Evolutionary conservation across 2,329 filamentous ascomycete genomes (phyloP), one percentile per base, ranked within the genome.

Genomic region (Talaromyces rugulosus): DNA sequence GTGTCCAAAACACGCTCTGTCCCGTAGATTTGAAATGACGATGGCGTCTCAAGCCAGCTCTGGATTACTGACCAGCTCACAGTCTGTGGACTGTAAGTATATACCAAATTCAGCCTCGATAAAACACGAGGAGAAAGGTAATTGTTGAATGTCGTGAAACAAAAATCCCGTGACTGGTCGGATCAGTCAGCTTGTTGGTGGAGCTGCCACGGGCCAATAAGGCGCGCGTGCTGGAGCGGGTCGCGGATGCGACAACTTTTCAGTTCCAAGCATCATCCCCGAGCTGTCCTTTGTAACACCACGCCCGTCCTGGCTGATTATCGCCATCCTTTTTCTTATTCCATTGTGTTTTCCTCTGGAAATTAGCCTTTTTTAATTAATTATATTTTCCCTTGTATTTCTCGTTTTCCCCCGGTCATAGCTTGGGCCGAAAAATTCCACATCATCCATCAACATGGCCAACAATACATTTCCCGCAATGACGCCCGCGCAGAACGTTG

Each of bases 401-500:
- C 18, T 31, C 18, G 23, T 28, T 53, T 31, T 53, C 7, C 50
- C 27, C 31, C 50, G 50, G 27, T 53, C 50, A 27, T 47, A 30
- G 28, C 50, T 53, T 53, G 27, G 30, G 30, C 50, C 30, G 14
- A 16, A 31, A 53, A 53, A n/a, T 30, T 53, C 31, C 50, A 53
- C 30, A 53, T 52, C 50, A 53, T 55, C 30, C 31, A 56, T 27
- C n/a, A 56, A 56, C 58, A 62, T 62, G 61, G 36, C 61, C n/a
- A 51, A 51, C 56, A 51, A 51, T 30, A 42, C 51, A 51, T 51
- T 58, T 28, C 56, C 56, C 28, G n/a, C 56, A 16, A 18, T 28
- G 42, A 31, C 40, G 42, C 55, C 62, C 47, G 27, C 27, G 34
- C 50, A 63, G 42, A 63, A 63, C 44, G 56, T 63, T 42, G 58